Base-by-base conservation (phyloP, 768 basidiomycete genomes). In the Hygrocybe coccinea region DNA sequence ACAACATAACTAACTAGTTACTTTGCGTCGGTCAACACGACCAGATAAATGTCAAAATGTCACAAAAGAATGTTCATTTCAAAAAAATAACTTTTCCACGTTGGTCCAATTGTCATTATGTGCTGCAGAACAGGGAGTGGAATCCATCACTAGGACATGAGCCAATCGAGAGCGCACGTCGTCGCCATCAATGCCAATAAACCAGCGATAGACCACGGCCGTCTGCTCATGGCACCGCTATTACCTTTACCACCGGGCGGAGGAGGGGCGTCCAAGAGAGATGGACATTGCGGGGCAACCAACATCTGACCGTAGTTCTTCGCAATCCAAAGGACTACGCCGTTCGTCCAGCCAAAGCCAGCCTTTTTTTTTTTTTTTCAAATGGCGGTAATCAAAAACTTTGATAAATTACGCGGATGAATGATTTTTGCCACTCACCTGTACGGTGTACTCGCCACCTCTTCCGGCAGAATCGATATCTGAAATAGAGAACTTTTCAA, bases 311-410 rank as follows among this genome's bases (percentile, higher is more conserved):
- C 89, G 62, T 85, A 90, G 44, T 74, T 78, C 59, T 79, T 81
- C 17, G 88, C 84, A 19, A 87, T 74, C 85, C 87, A 91, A 37
- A 92, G 78, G 52, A 83, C 65, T 8, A 85, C 89, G 17, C 90
- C 90, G 62, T 93, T 92, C 39, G 89, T 91, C 91, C 91, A 94
- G 15, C 91, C 89, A 64, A 92, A 92, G 19, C 90, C 89, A 12
- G 83, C 86, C 79, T n/a, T n/a, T n/a, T n/a, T n/a, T n/a, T n/a
- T n/a, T n/a, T n/a, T n/a, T 46, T n/a, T 4, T 41, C 22, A 17
- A 46, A n/a, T 46, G n/a, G 21, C 11, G 44, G 80, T 62, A 46
- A 35, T 54, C 14, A 2, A 10, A 56, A 43, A 46, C 12, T 56
- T 29, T 25, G 43, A 56, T 25, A 52, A 36, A 39, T 17, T 15